Conservation (phyloP, 495 filamentous ascomycete species). For the Sabuloglossum arenarium region DNA sequence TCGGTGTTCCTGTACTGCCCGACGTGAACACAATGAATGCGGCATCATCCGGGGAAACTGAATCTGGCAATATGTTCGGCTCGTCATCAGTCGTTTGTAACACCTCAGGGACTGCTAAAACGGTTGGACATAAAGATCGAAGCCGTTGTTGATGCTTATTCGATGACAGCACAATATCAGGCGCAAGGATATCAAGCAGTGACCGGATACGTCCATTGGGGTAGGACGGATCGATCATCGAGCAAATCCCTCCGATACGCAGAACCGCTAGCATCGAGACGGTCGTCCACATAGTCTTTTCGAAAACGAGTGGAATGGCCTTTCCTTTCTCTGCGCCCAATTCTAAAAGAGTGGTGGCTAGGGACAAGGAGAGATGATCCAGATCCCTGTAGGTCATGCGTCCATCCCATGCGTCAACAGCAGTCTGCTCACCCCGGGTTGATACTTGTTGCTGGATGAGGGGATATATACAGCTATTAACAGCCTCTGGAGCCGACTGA, state of each 20-base stretch:
- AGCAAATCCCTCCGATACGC: conserved; percentile 11
- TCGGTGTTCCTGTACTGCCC: conserved; percentile 24
- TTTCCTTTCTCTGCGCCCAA: conserved; percentile 9
- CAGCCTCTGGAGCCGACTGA: too few species aligned
- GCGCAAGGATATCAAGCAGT: too few species aligned
- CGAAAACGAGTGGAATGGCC: conserved; percentile 13
- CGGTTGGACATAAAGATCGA: too few species aligned
- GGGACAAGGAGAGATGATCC: conserved; percentile 22
- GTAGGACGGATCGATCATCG: background rate
- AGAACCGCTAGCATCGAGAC: conserved; percentile 13
- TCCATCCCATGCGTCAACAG: conserved; percentile 30
- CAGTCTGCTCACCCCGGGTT: background rate
- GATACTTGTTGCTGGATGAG: background rate
- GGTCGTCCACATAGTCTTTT: conserved; percentile 13
- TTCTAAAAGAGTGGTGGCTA: conserved; percentile 25
- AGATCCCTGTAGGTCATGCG: conserved; percentile 33
- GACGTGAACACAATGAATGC: conserved; percentile 19
- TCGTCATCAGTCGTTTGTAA: background rate
- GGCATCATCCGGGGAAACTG: conserved; percentile 1
- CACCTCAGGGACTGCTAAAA: too few species aligned
- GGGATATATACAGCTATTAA: background rate
- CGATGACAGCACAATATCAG: too few species aligned
- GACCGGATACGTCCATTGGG: background rate
- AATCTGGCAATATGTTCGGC: background rate
- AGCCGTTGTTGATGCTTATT: too few species aligned